Evolutionary conservation across 352 stramenopile species (phyloP).

Genomic region (Globisporangium sylvaticum): DNA sequence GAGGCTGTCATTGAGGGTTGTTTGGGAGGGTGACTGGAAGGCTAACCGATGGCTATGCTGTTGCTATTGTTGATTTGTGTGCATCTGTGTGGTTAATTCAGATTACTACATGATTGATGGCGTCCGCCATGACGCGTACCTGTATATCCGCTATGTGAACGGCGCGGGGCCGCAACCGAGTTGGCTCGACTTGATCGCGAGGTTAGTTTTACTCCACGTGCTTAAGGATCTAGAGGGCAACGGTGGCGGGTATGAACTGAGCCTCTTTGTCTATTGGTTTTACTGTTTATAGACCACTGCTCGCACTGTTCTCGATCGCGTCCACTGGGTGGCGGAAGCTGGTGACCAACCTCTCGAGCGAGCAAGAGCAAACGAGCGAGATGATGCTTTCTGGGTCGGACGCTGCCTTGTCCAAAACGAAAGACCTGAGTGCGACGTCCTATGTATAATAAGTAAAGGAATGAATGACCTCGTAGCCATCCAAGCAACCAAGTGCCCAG

Average conservation of each 20-base stretch:
- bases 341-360: conserved; percentile 38
- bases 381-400: too few species aligned
- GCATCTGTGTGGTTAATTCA: conserved; percentile 9
- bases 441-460: conserved; percentile 16
- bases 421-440: neutral
- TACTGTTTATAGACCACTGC: conserved; percentile 31
- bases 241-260: neutral
- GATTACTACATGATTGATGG: conserved; percentile 88
- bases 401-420: conserved; percentile 12
- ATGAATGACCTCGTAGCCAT: neutral
- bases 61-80: conserved; percentile 6
- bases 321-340: conserved; percentile 63
- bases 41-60: conserved; percentile 3
- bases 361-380: conserved; percentile 16
- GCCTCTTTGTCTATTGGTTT: conserved; percentile 13
- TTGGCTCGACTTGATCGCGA: conserved; percentile 68
- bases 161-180: conserved; percentile 47
- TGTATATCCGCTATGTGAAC: conserved; percentile 87
- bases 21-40: neutral
- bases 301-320: conserved; percentile 63
- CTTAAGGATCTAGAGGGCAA: neutral
- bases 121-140: conserved; percentile 72
- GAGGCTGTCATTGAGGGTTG: neutral
- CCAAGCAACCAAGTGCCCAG: too few species aligned
- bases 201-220: conserved; percentile 22